Evolutionary conservation across 1,284 basidiomycete genomes (phyloP).

Genomic region (Ustilago esculenta): DNA sequence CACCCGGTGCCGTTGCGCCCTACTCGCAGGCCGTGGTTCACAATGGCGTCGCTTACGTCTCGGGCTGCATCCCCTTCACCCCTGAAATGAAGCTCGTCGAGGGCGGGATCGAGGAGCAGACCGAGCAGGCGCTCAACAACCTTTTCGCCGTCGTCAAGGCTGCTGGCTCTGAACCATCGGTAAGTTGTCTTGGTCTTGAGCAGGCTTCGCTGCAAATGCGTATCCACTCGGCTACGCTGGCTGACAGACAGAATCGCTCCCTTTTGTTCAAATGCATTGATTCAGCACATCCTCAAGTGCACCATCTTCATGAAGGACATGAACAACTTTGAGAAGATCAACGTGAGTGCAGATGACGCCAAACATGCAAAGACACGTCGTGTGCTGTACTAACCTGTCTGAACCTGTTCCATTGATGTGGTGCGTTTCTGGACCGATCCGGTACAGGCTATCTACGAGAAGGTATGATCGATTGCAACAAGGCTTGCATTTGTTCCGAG

Average conservation of each 20-base stretch:
- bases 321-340: conserved; percentile 87
- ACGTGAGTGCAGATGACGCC: conserved; percentile 69
- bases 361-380: no score
- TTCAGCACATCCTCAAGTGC: conserved; percentile 51
- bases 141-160: conserved; percentile 84
- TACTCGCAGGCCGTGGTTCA: conserved; percentile 77
- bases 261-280: background rate
- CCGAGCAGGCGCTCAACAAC: conserved; percentile 86
- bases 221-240: no score
- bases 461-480: conserved; percentile 32
- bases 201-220: no score
- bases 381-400: background rate
- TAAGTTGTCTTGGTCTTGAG: conserved; percentile 6
- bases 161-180: conserved; percentile 71
- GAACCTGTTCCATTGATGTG: no score
- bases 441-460: conserved; percentile 62
- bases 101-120: conserved; percentile 83
- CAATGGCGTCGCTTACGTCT: conserved; percentile 86
- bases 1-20: conserved; percentile 65
- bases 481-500: conserved; percentile 51
- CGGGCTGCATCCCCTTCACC: conserved; percentile 87
- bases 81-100: conserved; percentile 78
- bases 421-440: background rate
- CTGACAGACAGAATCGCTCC: background rate
- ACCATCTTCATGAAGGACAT: conserved; percentile 90